phyloP scores from a whole-genome alignment of 75 land plant species.

The Ceratopteris richardii region DNA sequence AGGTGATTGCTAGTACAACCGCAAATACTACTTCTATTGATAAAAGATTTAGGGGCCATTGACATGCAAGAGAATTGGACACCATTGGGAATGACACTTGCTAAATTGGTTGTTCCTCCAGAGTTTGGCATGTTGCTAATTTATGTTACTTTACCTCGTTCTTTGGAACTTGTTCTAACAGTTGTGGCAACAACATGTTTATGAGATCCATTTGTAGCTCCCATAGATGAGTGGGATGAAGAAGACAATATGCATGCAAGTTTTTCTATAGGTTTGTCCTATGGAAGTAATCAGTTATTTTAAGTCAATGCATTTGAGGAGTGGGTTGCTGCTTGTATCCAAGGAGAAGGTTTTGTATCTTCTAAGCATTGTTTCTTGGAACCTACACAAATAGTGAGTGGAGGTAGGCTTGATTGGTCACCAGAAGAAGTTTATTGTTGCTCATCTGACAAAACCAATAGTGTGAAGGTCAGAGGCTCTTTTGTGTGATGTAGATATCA shows the following conservation, averaged over 20 bases:
- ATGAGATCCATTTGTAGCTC: slow-evolving; percentile 22
- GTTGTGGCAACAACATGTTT: slow-evolving; percentile 19
- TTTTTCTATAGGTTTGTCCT: slow-evolving; percentile 10
- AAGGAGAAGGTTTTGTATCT: slow-evolving; percentile 8
- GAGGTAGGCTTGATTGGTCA: no score
- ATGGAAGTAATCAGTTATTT: slow-evolving; percentile 23
- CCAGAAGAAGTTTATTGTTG: no score
- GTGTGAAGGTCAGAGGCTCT: no score
- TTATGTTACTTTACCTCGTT: slow-evolving; percentile 17
- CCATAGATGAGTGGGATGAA: slow-evolving; percentile 10
- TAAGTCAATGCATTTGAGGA: slow-evolving; percentile 17
- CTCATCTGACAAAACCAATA: no score
- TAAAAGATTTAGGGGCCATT: slow-evolving; percentile 21
- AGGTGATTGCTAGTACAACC: slow-evolving; percentile 21
- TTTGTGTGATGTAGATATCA: no score
- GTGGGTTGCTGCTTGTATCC: slow-evolving; percentile 13
- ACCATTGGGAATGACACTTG: slow-evolving; percentile 16
- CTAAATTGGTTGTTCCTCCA: slow-evolving; percentile 16
- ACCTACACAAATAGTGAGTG: no score
- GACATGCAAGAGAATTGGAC: slow-evolving; percentile 17
- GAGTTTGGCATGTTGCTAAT: slow-evolving; percentile 21
- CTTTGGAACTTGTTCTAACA: slow-evolving; percentile 21
- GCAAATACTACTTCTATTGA: slow-evolving; percentile 8
- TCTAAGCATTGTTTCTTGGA: slow-evolving; percentile 14
- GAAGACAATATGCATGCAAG: slow-evolving; percentile 12